These are phyloP conservation scores for Aspergillus japonicus DNA, from an alignment of 2,329 filamentous ascomycete species.

Conservation along the genomic window DNA sequence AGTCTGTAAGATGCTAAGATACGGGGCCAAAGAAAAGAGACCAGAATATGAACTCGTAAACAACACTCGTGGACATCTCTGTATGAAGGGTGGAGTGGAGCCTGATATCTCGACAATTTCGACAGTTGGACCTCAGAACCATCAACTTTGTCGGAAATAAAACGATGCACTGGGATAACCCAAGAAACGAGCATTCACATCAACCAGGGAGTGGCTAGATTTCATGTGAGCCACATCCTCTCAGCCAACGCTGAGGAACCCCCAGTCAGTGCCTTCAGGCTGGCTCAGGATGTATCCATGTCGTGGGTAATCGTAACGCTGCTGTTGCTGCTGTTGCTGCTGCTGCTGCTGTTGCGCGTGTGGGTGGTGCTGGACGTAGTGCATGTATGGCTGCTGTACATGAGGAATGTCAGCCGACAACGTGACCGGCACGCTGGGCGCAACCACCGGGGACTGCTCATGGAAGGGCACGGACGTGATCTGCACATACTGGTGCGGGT, in stretches of 20 bases:
- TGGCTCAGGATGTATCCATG: constrained; percentile 36
- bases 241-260: constrained; percentile 40
- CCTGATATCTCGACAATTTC: background rate
- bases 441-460: constrained; percentile 30
- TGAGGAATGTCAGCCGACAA: constrained; percentile 31
- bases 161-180: background rate
- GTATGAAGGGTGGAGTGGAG: background rate
- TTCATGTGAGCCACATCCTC: background rate
- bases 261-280: constrained; percentile 42
- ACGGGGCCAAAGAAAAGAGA: constrained; percentile 2
- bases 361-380: constrained; percentile 29
- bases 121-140: background rate
- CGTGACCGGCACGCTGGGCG: constrained; percentile 32
- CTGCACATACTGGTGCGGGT: constrained; percentile 34
- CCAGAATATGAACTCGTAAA: constrained; percentile 7
- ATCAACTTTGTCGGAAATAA: background rate
- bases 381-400: constrained; percentile 33
- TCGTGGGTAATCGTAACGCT: constrained; percentile 32
- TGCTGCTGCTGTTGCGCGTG: constrained; percentile 24
- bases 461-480: constrained; percentile 33
- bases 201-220: background rate
- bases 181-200: background rate
- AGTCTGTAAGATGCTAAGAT: background rate
- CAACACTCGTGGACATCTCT: constrained; percentile 9
- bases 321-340: constrained; percentile 32